A percentile compares a stretch with the other conserved stretches of the same genome.
These are phyloP conservation scores for Macrophomina pseudophaseolina DNA, from an alignment of 2,329 filamentous ascomycete genomes.

Conservation along the genomic window DNA sequence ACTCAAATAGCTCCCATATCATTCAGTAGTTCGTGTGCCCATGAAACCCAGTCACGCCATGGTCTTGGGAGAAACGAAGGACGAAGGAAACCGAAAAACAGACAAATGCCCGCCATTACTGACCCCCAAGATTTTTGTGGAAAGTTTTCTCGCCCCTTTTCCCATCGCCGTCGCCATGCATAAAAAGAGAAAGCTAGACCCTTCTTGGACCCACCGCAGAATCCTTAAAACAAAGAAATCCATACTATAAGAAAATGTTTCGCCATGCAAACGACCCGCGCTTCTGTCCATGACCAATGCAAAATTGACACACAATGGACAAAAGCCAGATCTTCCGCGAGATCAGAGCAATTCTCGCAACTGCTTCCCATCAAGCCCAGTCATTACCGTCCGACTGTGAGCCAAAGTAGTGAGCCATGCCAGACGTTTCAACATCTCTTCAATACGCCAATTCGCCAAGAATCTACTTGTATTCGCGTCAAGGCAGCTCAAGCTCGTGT, in stretches of 20 bases:
- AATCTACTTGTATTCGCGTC: background rate
- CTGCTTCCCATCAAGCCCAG: background rate
- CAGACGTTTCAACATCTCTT: background rate
- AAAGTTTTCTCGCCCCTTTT: background rate
- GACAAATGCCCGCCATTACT: background rate
- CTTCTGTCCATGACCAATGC: background rate
- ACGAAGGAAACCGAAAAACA: background rate
- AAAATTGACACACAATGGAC: background rate
- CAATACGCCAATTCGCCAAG: slow-evolving; percentile 20
- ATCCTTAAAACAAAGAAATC: background rate
- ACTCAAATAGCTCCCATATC: background rate
- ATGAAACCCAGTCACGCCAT: background rate
- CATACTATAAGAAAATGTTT: slow-evolving; percentile 9
- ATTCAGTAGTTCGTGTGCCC: slow-evolving; percentile 2
- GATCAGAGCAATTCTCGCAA: background rate
- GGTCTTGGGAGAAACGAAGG: background rate
- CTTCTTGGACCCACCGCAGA: background rate
- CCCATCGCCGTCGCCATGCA: slow-evolving; percentile 24
- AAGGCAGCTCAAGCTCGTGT: background rate
- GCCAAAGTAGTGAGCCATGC: background rate
- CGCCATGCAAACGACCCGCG: background rate
- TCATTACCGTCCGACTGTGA: background rate
- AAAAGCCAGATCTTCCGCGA: background rate
- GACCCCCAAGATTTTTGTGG: background rate
- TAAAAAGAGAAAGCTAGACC: background rate